A percentile compares a stretch with the other conserved stretches of the same genome.
Evolutionary conservation across 108 stramenopile genomes (phyloP).

Genomic region (Nannochloropsis gaditana): DNA sequence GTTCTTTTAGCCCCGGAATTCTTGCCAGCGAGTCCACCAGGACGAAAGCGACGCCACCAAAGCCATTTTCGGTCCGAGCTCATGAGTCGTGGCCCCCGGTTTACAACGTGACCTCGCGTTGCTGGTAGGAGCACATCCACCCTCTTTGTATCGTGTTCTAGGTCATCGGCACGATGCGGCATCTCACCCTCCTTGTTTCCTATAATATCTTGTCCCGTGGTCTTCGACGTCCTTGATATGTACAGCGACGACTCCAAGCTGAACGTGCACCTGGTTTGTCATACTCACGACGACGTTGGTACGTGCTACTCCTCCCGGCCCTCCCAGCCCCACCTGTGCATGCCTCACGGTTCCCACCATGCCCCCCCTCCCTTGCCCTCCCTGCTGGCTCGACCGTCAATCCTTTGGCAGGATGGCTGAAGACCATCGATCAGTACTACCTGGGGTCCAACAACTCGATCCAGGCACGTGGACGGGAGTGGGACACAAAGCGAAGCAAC

Average conservation of each 20-base stretch:
- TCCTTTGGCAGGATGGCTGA: constrained; percentile 37
- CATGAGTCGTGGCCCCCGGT: background rate
- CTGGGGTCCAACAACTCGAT: constrained; percentile 65
- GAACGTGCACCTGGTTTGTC: constrained; percentile 46
- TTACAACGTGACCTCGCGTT: background rate
- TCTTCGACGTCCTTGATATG: background rate
- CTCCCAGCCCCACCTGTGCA: background rate
- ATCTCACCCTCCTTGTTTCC: background rate
- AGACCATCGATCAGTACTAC: constrained; percentile 90
- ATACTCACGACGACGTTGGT: constrained; percentile 46
- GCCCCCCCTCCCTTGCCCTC: background rate
- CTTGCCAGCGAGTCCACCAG: no score
- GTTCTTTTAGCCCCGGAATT: no score
- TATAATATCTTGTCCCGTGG: background rate
- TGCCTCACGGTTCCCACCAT: background rate
- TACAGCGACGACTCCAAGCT: constrained; percentile 28
- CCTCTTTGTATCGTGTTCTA: background rate
- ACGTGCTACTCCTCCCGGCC: background rate
- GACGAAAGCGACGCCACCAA: no score
- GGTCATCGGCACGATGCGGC: no score
- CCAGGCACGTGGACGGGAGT: background rate
- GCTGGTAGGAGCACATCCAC: background rate
- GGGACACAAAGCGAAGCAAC: background rate
- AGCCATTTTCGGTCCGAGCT: background rate
- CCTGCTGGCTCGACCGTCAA: background rate